Base-by-base conservation (phyloP, 805 yeast species). In the Teunomyces panamensis region DNA sequence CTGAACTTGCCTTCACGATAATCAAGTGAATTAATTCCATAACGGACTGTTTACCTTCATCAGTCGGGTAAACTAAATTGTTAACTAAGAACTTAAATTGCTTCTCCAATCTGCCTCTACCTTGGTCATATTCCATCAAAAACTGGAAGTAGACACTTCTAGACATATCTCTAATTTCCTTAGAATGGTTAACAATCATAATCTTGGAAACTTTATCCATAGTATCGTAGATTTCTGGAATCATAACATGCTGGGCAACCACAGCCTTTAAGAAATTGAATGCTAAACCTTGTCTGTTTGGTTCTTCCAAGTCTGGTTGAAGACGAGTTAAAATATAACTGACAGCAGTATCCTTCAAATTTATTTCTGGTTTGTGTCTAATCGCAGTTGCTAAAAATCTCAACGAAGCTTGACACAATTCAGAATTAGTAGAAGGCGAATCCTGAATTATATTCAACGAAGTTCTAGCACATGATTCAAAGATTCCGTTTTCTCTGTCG, bases 81-180 rank as follows among this genome's bases (percentile, higher is more conserved):
- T 80, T 81, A 7, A 91, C 87, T 65, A 94, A 73, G 60, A 85
- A 83, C 53, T 84, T 82, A 67, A 92, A 84, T 54, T 89, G 95
- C 56, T 85, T 87, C 53, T 87, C 94, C 42, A 94, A 64, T 53
- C 89, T 79, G 3, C 92, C 90, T 56, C 84, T 78, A 29, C 98
- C 90, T 69, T 92, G 97, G 57, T 96, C 98, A 60, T 88, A 94
- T 57, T 90, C 96, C 86, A 89, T 86, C 59, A 94, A 68, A 57
- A 94, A 94, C 57, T 84, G 90, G 63, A 82, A 86, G 62, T 83
- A 94, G 1, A 87, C 82, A 53, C 88, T 80, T 65, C 98, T 79
- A 7, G 97, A 82, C 65, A 87, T 83, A 56, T 86, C 91, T 49
- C 98, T 77, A 45, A 89, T 87, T 58, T 85, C 89, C 44, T 80